These are phyloP conservation scores for Colletotrichum zoysiae DNA, from an alignment of 2,329 filamentous ascomycete species.

Conservation along the genomic window DNA sequence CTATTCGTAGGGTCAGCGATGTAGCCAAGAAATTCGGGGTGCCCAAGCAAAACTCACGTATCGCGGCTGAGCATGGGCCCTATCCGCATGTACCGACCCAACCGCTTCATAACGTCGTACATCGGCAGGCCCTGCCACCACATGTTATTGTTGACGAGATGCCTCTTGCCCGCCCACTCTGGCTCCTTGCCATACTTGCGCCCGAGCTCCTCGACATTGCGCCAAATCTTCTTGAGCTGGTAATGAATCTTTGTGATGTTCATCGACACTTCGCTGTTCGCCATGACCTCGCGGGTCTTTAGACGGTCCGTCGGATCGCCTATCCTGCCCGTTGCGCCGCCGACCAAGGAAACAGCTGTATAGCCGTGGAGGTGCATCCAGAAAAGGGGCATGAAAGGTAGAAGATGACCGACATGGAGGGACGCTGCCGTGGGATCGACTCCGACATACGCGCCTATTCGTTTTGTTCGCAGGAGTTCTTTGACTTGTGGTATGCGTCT, in stretches of 20 bases:
- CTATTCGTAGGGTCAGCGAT: conserved; percentile 45
- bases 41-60: conserved; percentile 69
- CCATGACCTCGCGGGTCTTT: conserved; percentile 68
- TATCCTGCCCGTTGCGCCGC: conserved; percentile 81
- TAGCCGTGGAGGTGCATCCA: conserved; percentile 86
- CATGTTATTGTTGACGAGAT: conserved; percentile 82
- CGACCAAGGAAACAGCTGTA: conserved; percentile 74
- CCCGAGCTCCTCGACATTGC: conserved; percentile 76
- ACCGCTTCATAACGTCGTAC: conserved; percentile 78
- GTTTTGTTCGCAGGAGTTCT: conserved; percentile 72
- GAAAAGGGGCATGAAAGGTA: conserved; percentile 86
- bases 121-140: conserved; percentile 84
- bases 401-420: conserved; percentile 82
- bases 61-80: conserved; percentile 91
- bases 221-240: conserved; percentile 80
- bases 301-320: conserved; percentile 83
- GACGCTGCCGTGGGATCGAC: conserved; percentile 86
- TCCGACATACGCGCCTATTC: conserved; percentile 82
- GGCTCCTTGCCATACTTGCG: conserved; percentile 73
- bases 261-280: conserved; percentile 65
- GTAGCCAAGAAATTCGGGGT: neutral
- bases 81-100: conserved; percentile 81
- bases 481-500: conserved; percentile 67
- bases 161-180: conserved; percentile 74
- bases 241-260: conserved; percentile 77